Evolutionary conservation across 305 asterid genomes (phyloP), one percentile per base, ranked within the genome.

Genomic region (Fraxinus angustifolia): DNA sequence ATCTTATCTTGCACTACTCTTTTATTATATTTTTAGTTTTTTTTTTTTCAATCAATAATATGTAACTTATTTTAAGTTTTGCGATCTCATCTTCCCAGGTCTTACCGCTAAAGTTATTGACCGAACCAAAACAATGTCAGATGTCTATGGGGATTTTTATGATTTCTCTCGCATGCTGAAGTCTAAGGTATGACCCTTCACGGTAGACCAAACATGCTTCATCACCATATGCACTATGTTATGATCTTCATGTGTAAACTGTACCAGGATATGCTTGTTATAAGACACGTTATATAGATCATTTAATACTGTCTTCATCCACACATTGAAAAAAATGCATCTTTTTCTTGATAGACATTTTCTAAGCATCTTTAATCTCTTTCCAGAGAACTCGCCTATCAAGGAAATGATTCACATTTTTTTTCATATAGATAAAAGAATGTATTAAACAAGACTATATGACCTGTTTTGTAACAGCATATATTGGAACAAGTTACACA

Each of bases 81-180:
- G 76, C 50, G 62, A 67, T 81, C 84, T 81, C 75, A 14, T 73
- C 77, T 60, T 67, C 83, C 87, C 79, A 93, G 99, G 99, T 82
- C 97, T 95, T 81, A 95, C 98, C 76, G 99, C 99, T 79, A 95
- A 93, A 88, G 82, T 94, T 76, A 92, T 94, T 58, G 96, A 91
- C 81, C 86, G 90, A 85, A 92, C 97, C 78, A 91, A 81, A 78
- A 85, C 98, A 78, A 90, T 91, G 85, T 40, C 95, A 26, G 98
- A 95, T 86, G 98, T 95, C 2, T 94, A 95, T 84, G 97, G 96
- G 80, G 96, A 97, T 75, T 95, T 95, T 85, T 91, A 87, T 80
- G 97, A 95, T 85, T 95, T 94, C 86, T 91, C 96, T 68, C 89
- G 89, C 68, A 91, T 91, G 96, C 89, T 95, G 73, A 91, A 88